Evolutionary conservation across 2,329 filamentous ascomycete genomes (phyloP).

Genomic region (Talaromyces pinophilus): DNA sequence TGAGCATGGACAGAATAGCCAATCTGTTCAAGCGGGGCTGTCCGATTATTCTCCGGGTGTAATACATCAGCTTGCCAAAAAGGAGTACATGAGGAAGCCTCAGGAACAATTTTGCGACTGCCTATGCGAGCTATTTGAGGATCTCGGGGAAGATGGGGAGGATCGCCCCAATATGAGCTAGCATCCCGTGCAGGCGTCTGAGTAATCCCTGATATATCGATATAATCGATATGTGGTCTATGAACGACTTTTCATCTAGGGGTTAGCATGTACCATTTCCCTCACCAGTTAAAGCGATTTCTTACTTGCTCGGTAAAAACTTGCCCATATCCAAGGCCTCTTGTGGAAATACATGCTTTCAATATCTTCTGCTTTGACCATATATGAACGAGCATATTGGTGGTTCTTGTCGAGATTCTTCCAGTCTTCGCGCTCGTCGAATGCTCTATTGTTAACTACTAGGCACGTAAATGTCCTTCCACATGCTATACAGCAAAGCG

Average conservation of each 20-base stretch:
- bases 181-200: neutral
- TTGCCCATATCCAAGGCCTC: slow-evolving; percentile 12
- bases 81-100: slow-evolving; percentile 10
- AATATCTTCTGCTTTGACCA: slow-evolving; percentile 20
- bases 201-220: slow-evolving; percentile 20
- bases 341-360: slow-evolving; percentile 20
- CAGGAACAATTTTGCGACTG: neutral
- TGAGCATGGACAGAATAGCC: slow-evolving; percentile 25
- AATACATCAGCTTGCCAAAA: slow-evolving; percentile 18
- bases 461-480: neutral
- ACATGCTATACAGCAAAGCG: slow-evolving; percentile 19
- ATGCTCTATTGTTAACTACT: neutral
- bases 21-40: slow-evolving; percentile 14
- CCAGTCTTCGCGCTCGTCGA: slow-evolving; percentile 17
- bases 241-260: slow-evolving; percentile 15
- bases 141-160: slow-evolving; percentile 9
- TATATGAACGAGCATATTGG: neutral
- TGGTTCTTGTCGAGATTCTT: slow-evolving; percentile 5
- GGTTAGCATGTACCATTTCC: slow-evolving; percentile 8
- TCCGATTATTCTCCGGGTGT: slow-evolving; percentile 27
- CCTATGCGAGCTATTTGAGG: slow-evolving; percentile 15
- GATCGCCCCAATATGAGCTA: neutral
- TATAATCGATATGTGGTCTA: slow-evolving; percentile 17
- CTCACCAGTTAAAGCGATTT: neutral
- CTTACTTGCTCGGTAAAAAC: slow-evolving; percentile 18